Base-by-base conservation (phyloP, 192 early-diverging fungal species). In the Linnemannia exigua region DNA sequence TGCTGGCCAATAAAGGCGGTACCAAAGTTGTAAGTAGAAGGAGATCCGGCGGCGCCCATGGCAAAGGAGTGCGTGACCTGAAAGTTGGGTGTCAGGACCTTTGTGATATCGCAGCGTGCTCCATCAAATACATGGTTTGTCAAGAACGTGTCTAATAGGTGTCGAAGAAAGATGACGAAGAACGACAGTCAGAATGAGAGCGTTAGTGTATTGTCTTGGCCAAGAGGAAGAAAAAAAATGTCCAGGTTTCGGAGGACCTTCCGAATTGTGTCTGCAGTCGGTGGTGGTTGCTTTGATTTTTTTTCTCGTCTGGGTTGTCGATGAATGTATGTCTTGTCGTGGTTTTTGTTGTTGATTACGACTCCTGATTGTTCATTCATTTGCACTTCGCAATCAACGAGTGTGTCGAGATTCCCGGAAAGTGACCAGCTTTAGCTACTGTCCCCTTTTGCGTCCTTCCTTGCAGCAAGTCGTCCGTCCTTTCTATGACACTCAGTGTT, bases 71-170 rank as follows among this genome's bases (percentile, higher is more conserved):
- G 99, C 38, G 95, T 93, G 52, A 97, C 95, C 79, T 98, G 97
- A 91, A 99, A 99, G 91, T 97, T 97, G 66, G 91, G 95, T 74
- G 96, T 97, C 84, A 98, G 89, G n/a, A 97, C 92, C 81, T 97
- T 98, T 35, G 95, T 93, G 77, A 99, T 91, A 77, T 99, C 97
- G 70, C 97, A 96, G 76, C 97, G 96, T 8, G 95, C 98, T 76
- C 99, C 99, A 75, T 99, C 97, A 85, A 99, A 96, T 79, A 96
- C 88, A 88, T 95, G 94, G 88, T 96, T 94, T 28, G 97, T 95
- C 81, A 95, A 90, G 88, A 98, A 95, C 28, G 95, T 93, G 70
- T 88, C 94, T 97, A 82, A 37, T 47, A 51, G 17, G 17, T 31
- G 33, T 17, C n/a, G n/a, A 36, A 31, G 33, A 63, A 52, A 72